Conservation (phyloP, 257 asterid species). For the Buddleja alternifolia region DNA sequence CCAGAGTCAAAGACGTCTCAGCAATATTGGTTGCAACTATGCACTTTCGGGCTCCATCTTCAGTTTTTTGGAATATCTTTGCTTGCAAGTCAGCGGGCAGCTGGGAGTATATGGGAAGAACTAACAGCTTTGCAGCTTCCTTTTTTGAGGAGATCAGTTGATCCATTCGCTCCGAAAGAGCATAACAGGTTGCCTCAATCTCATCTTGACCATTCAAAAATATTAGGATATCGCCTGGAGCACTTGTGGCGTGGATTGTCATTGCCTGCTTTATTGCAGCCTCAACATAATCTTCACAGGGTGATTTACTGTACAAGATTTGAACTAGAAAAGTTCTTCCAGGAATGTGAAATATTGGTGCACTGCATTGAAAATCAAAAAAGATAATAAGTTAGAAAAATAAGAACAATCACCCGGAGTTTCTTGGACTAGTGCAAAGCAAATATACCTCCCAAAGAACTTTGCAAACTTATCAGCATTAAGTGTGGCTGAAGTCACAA, state of each 20-base stretch:
- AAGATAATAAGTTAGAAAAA: slow-evolving; percentile 16
- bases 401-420: not conserved
- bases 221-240: slow-evolving; percentile 96
- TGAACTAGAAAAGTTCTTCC: slow-evolving; percentile 96
- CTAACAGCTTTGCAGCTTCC: slow-evolving; percentile 77
- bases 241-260: slow-evolving; percentile 90
- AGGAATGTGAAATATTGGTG: slow-evolving; percentile 93
- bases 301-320: slow-evolving; percentile 74
- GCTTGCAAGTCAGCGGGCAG: slow-evolving; percentile 98
- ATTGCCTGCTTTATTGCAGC: slow-evolving; percentile 95
- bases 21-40: slow-evolving; percentile 97
- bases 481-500: slow-evolving; percentile 97
- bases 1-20: slow-evolving; percentile 92
- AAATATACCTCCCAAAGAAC: slow-evolving; percentile 86
- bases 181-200: slow-evolving; percentile 94
- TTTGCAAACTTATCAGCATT: slow-evolving; percentile 87
- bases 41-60: slow-evolving; percentile 94
- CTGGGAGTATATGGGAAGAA: slow-evolving; percentile 97
- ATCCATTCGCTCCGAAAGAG: slow-evolving; percentile 92
- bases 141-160: slow-evolving; percentile 67
- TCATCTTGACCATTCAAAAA: slow-evolving; percentile 99
- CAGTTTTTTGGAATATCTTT: slow-evolving; percentile 88
- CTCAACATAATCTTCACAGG: slow-evolving; percentile 96
- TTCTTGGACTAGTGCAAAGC: slow-evolving; percentile 3
- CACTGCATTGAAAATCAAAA: slow-evolving; percentile 51